These are phyloP conservation scores for Heterobasidion parviporum DNA, from an alignment of 1,284 basidiomycete species.

Conservation along the genomic window DNA sequence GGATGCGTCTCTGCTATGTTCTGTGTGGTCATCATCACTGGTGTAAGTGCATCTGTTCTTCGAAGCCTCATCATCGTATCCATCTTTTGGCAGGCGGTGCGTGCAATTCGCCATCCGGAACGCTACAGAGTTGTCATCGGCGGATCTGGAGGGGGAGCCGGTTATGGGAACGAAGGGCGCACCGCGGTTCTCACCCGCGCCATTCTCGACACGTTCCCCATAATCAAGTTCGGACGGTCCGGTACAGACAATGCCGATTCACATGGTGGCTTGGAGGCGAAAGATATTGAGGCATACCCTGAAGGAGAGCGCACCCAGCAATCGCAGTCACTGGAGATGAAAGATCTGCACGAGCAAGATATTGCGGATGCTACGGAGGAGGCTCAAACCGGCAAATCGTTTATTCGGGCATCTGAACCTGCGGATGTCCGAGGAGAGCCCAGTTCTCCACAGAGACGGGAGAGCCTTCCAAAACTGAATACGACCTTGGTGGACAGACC, in stretches of 20 bases:
- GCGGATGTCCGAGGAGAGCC: not conserved
- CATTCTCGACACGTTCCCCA: slow-evolving; percentile 89
- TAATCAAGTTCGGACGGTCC: slow-evolving; percentile 69
- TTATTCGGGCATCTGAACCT: not conserved
- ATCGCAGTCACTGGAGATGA: not conserved
- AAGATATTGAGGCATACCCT: slow-evolving; percentile 12
- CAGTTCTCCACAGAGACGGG: not conserved
- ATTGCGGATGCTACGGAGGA: not conserved
- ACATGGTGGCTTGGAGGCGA: not conserved
- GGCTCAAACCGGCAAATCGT: not conserved
- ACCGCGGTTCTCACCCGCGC: slow-evolving; percentile 79
- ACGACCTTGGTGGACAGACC: not conserved
- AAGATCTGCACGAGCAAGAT: not conserved
- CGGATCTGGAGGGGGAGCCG: slow-evolving; percentile 18
- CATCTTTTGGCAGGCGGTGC: slow-evolving; percentile 48
- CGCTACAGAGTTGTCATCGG: slow-evolving; percentile 69
- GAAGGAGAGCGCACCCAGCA: slow-evolving; percentile 12
- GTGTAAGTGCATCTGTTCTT: slow-evolving; percentile 32
- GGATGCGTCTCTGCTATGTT: slow-evolving; percentile 80
- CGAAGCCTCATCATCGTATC: slow-evolving; percentile 7
- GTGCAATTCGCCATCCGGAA: slow-evolving; percentile 83
- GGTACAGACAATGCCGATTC: slow-evolving; percentile 7
- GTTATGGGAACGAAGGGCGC: slow-evolving; percentile 52
- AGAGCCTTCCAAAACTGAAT: not conserved
- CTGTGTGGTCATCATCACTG: slow-evolving; percentile 73